phyloP scores from a whole-genome alignment of 768 basidiomycete genomes.

The Phanerochaete sordida region DNA sequence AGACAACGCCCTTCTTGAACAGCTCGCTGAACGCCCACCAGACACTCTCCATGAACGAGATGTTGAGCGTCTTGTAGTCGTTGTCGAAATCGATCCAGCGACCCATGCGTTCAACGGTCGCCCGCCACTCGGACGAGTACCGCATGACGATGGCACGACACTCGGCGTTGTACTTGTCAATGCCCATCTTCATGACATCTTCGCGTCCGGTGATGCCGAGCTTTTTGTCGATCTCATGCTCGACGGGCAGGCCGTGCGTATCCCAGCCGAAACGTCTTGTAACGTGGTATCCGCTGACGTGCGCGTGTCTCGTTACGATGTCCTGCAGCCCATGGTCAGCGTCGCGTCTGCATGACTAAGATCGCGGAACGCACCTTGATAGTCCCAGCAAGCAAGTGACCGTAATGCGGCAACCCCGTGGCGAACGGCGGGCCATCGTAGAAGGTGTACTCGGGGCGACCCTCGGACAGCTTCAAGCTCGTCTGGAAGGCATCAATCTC shows the following conservation, averaged over 20 bases:
- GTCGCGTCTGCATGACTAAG: constrained; percentile 3
- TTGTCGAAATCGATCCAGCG: constrained; percentile 99
- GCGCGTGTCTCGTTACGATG: constrained; percentile 94
- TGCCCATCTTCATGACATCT: constrained; percentile 94
- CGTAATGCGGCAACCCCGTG: constrained; percentile 95
- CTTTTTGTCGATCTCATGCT: constrained; percentile 98
- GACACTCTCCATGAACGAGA: constrained; percentile 93
- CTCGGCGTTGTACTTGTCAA: constrained; percentile 96
- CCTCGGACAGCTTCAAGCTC: constrained; percentile 87
- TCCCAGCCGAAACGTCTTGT: constrained; percentile 97
- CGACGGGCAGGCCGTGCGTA: constrained; percentile 97
- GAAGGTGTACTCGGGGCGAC: constrained; percentile 87
- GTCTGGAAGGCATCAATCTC: constrained; percentile 98
- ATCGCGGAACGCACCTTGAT: constrained; percentile 68
- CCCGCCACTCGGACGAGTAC: constrained; percentile 91
- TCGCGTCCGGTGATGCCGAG: constrained; percentile 88
- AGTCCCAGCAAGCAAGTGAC: constrained; percentile 88
- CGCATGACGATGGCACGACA: constrained; percentile 97
- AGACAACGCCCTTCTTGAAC: constrained; percentile 90
- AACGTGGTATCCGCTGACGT: constrained; percentile 90
- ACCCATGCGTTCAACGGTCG: constrained; percentile 95
- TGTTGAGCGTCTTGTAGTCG: constrained; percentile 96
- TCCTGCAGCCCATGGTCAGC: constrained; percentile 54
- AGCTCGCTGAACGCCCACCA: constrained; percentile 99
- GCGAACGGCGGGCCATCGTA: constrained; percentile 98